phyloP scores from a whole-genome alignment of 2,329 filamentous ascomycete genomes.

The Eurotiales sp. region DNA sequence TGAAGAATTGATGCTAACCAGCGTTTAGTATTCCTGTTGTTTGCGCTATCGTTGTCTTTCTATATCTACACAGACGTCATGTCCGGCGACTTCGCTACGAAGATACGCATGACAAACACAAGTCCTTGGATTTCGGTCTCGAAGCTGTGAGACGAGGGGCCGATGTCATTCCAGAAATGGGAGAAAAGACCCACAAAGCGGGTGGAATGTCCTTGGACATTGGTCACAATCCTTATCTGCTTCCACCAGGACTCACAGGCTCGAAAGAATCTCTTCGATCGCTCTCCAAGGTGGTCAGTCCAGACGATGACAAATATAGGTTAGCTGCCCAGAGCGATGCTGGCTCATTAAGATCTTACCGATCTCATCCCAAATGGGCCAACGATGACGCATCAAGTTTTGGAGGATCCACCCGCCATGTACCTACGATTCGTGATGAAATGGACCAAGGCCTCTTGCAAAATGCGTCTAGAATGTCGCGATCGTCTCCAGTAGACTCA shows the following conservation, averaged over 20 bases:
- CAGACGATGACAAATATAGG: constrained; percentile 81
- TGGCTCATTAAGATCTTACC: constrained; percentile 32
- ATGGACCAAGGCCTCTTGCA: constrained; percentile 52
- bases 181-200: constrained; percentile 54
- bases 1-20: no score
- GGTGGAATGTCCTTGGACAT: constrained; percentile 61
- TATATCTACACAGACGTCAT: constrained; percentile 77
- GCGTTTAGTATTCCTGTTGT: constrained; percentile 67
- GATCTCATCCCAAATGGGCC: constrained; percentile 29
- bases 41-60: constrained; percentile 61
- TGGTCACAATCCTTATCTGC: constrained; percentile 75
- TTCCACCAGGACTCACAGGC: constrained; percentile 74
- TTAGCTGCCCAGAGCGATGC: constrained; percentile 50
- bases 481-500: constrained; percentile 40
- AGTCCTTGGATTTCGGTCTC: constrained; percentile 88
- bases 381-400: constrained; percentile 52
- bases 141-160: constrained; percentile 46
- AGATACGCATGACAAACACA: constrained; percentile 81
- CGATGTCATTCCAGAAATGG: constrained; percentile 48
- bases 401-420: constrained; percentile 47
- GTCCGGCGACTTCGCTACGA: constrained; percentile 68
- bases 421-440: constrained; percentile 34
- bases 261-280: constrained; percentile 86
- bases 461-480: constrained; percentile 58
- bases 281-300: constrained; percentile 69